These are phyloP conservation scores for Gymnopilus junonius DNA, from an alignment of 768 basidiomycete genomes.

Conservation along the genomic window DNA sequence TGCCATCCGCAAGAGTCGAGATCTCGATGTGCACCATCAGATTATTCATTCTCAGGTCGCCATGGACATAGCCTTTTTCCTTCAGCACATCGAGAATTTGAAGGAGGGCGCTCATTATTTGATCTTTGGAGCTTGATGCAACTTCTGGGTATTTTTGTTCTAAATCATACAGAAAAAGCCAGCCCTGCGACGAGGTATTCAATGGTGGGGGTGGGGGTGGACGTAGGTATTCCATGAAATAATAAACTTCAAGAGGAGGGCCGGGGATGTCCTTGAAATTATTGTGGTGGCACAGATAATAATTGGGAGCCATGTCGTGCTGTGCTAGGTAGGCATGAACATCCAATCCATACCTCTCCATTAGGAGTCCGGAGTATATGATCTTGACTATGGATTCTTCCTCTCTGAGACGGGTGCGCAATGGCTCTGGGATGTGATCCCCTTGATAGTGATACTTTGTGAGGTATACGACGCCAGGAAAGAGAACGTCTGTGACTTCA, in stretches of 20 bases:
- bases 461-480: background rate
- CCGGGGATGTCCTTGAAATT: background rate
- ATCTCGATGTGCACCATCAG: background rate
- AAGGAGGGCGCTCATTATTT: background rate
- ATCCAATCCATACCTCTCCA: background rate
- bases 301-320: background rate
- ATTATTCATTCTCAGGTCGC: background rate
- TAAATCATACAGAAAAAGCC: background rate
- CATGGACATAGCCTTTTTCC: background rate
- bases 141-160: background rate
- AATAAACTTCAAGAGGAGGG: background rate
- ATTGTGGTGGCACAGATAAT: background rate
- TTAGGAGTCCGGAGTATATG: background rate
- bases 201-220: background rate
- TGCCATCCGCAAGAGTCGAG: background rate
- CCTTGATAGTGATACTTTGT: background rate
- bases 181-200: background rate
- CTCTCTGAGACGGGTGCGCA: background rate
- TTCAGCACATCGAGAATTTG: background rate
- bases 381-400: background rate
- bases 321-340: background rate
- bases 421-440: background rate
- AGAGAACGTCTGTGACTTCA: background rate
- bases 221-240: background rate
- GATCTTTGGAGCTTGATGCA: background rate